Base-by-base conservation (phyloP, 129 eudicot genomes). In the Flaveria ramosissima region DNA sequence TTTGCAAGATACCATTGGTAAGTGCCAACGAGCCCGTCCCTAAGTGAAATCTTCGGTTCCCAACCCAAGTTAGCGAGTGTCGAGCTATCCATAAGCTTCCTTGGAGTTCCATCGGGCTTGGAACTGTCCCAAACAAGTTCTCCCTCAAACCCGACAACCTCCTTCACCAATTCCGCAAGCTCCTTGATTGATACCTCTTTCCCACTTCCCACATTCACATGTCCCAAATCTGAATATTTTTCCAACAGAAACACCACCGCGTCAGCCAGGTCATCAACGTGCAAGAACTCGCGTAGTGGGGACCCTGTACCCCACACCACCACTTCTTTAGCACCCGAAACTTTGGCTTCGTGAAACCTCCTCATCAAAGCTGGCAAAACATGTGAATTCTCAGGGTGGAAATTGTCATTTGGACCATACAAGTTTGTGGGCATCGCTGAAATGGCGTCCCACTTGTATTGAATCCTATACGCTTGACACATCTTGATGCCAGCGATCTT, bases 141-240 rank as follows among this genome's bases (percentile, higher is more conserved):
- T 8, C 99, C 99, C 26, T 88, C 74, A 78, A 86, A 89, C 64
- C 91, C 99, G 20, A 95, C 99, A 53, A 91, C 96, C 59, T 95
- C 97, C 80, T 88, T 95, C 70, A 95, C 96, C 86, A 91, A 71
- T 85, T 91, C 97, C 0, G 99, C 99, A 46, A 95, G 84, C 83
- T 91, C 99, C 86, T 89, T 95, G 27, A 95, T 95, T 0, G 81
- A 84, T 1, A 95, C 99, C 87, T 95, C 99, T 75, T 86, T 89
- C 79, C 99, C 99, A 60, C 99, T 95, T 73, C 99, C 99, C 71
- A 95, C 97, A 81, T 95, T 95, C 71, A 95, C 90, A 73, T 95
- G 99, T 52, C 81, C 96, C 82, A 95, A 74, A n/a, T 85, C 99
- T 42, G 94, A 88, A 62, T 95, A 95, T 5, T 80, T 86, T 68